These are phyloP conservation scores for Mycena epipterygia DNA, from an alignment of 768 basidiomycete species.

Conservation along the genomic window DNA sequence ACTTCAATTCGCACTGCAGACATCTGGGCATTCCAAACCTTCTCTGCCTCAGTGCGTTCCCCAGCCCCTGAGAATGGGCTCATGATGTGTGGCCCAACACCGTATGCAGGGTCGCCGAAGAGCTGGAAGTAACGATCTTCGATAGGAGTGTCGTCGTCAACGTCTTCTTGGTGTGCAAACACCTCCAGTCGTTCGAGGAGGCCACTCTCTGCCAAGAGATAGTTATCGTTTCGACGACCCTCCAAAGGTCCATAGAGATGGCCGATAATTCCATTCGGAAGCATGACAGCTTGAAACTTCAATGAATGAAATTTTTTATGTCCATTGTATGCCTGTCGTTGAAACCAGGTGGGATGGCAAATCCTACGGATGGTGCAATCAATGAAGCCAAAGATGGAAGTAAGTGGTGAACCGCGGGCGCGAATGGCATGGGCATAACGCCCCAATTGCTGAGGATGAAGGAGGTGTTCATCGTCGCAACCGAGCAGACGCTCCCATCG, in stretches of 20 bases:
- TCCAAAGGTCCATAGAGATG: constrained; percentile 37
- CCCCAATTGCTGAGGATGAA: constrained; percentile 21
- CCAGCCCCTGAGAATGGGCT: too few species aligned
- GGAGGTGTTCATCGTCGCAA: constrained; percentile 31
- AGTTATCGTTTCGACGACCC: constrained; percentile 38
- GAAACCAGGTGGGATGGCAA: constrained; percentile 32
- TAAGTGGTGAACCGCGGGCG: constrained; percentile 31
- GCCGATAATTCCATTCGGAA: constrained; percentile 39
- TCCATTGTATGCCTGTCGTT: constrained; percentile 39
- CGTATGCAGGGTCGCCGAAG: constrained; percentile 46
- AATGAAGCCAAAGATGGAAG: constrained; percentile 38
- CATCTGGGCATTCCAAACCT: too few species aligned
- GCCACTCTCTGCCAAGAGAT: constrained; percentile 21
- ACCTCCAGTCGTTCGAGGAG: neutral
- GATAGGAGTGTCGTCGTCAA: constrained; percentile 8
- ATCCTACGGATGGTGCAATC: constrained; percentile 41
- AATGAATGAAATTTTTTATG: constrained; percentile 41
- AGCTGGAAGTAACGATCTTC: constrained; percentile 35
- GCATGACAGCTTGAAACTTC: constrained; percentile 39
- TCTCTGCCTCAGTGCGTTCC: too few species aligned
- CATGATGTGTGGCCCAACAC: constrained; percentile 31
- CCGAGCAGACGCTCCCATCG: constrained; percentile 39
- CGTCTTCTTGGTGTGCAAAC: constrained; percentile 2
- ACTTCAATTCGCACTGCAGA: too few species aligned
- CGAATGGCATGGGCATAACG: constrained; percentile 36